These are phyloP conservation scores for Boletus huronensis DNA, from an alignment of 768 basidiomycete species.

Conservation along the genomic window DNA sequence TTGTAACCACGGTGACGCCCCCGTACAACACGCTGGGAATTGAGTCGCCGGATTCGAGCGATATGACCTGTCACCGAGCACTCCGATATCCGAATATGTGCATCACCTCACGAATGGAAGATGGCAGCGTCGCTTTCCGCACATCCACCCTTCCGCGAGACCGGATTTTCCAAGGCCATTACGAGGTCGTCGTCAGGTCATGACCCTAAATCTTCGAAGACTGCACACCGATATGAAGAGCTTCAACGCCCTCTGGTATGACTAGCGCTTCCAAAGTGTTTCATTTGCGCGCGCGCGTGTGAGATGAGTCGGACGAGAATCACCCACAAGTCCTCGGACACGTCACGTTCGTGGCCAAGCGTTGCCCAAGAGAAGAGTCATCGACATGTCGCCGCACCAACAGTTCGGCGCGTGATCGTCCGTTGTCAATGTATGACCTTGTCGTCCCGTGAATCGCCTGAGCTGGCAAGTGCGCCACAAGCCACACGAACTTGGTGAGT, in stretches of 20 bases:
- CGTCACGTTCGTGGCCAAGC: not conserved
- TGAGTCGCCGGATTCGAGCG: not conserved
- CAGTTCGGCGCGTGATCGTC: constrained; percentile 3
- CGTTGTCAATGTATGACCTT: constrained; percentile 1
- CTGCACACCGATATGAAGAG: not conserved
- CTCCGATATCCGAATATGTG: not conserved
- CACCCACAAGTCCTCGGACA: constrained; percentile 18
- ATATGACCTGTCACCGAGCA: not conserved
- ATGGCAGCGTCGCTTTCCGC: not conserved
- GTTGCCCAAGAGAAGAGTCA: not conserved
- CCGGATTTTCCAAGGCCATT: constrained; percentile 1
- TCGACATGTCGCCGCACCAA: not conserved
- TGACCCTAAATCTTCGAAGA: constrained; percentile 9
- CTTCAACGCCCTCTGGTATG: not conserved
- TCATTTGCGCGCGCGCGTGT: constrained; percentile 17
- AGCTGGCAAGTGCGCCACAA: constrained; percentile 4
- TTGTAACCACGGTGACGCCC: constrained; percentile 13
- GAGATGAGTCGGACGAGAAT: not conserved
- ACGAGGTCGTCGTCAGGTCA: not conserved
- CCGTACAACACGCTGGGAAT: not conserved
- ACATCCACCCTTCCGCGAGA: not conserved
- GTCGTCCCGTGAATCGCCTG: constrained; percentile 1
- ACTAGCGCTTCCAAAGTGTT: constrained; percentile 7
- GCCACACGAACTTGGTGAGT: not conserved
- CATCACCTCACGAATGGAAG: not conserved